Evolutionary conservation across 75 land plant species (phyloP), one percentile per base, ranked within the genome.

Genomic region (Cryptomeria japonica): DNA sequence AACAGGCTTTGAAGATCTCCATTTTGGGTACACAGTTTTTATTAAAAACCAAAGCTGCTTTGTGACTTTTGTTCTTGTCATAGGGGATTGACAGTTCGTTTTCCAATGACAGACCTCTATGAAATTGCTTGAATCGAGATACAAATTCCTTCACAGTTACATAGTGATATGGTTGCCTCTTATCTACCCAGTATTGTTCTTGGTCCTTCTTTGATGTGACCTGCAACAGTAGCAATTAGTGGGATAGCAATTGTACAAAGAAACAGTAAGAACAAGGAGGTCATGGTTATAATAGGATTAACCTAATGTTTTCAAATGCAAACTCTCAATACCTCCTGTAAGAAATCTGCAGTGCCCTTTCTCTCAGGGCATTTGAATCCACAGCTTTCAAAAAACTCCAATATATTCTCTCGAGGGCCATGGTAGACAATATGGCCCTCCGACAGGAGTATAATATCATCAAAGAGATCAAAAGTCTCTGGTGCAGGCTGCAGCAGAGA

Each of bases 401-500:
- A 22, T 15, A 94, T 87, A 84, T 89, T 86, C 42, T 91, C 95
- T 1, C 97, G 88, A 46, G 97, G 97, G 80, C 97, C 97, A 86
- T 95, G 97, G 87, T 96, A 95, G 32, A 96, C 95, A 42, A 96
- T 93, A 90, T 91, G 89, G 11, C 97, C 97, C 58, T 96, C 97
- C 3, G 97, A 95, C 72, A 96, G 86, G 18, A 96, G 89, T 58
- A 96, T 90, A 34, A 96, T 87, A 61, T 95, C 96, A 91, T 95
- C 96, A 84, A 96, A 96, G 39, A 95, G 96, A 36, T 96, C 94
- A 58, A 94, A 97, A 5, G 99, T 96, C 91, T 98, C 99, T 3
- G 99, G 99, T 19, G 99, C 95, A 12, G 99, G 99, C 84, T 98
- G 99, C 9, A 98, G 91, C 16, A 98, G 95, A 64, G 95, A 94